These are phyloP conservation scores for Rhypophila decipiens DNA, from an alignment of 495 filamentous ascomycete genomes.

Conservation along the genomic window DNA sequence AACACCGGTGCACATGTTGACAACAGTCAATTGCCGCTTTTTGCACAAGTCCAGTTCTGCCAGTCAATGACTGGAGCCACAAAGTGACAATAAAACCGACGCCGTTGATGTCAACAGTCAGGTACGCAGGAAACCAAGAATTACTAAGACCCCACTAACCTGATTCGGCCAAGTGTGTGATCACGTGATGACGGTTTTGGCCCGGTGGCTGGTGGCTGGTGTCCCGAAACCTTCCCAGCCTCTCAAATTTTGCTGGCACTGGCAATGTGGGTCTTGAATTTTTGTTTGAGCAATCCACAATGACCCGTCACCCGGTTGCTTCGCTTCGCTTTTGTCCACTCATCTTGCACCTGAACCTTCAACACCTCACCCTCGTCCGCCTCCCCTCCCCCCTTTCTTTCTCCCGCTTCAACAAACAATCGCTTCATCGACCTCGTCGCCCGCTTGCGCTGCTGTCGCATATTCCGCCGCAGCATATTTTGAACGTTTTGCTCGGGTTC, in stretches of 20 bases:
- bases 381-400: slow-evolving; percentile 10
- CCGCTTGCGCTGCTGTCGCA: slow-evolving; percentile 16
- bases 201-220: slow-evolving; percentile 18
- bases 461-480: slow-evolving; percentile 12
- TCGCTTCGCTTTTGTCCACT: slow-evolving; percentile 1
- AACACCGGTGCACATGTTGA: too few relatives aligned
- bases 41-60: too few relatives aligned
- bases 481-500: slow-evolving; percentile 3
- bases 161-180: background rate
- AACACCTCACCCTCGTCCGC: background rate
- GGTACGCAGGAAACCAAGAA: too few relatives aligned
- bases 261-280: slow-evolving; percentile 13
- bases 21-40: too few relatives aligned
- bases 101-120: too few relatives aligned
- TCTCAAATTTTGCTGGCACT: slow-evolving; percentile 28
- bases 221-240: slow-evolving; percentile 20
- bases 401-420: slow-evolving; percentile 6
- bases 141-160: background rate
- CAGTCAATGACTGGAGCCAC: too few relatives aligned
- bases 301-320: slow-evolving; percentile 2
- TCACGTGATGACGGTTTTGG: background rate
- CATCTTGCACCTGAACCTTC: background rate
- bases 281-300: slow-evolving; percentile 7
- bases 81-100: too few relatives aligned
- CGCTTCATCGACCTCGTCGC: slow-evolving; percentile 14